Base-by-base conservation (phyloP, 2,329 filamentous ascomycete species). In the Pyrenochaeta sp. region DNA sequence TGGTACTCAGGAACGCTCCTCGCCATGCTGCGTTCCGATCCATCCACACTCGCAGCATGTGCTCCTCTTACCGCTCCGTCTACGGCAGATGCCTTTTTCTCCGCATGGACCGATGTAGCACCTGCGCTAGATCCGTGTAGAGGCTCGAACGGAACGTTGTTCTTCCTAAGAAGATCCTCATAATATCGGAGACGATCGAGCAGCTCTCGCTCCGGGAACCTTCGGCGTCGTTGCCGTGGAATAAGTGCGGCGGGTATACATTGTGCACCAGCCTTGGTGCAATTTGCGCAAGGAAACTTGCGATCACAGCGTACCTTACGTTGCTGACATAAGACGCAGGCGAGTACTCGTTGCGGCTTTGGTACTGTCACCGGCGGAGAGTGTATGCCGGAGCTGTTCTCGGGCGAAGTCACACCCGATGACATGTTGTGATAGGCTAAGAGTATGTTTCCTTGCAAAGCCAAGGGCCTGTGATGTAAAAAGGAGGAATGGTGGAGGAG, bases 291-390 rank as follows among this genome's bases (percentile, higher is more conserved):
- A 2, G 76, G 76, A n/a, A 62, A 75, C 25, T 68, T 71, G n/a
- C 73, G 71, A 50, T 78, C 74, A 54, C 76, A 78, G 51, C 74
- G 77, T 54, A 78, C 73, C 58, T 78, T 78, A 39, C 77, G 71
- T 46, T 73, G 89, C 72, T 93, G 90, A 71, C 91, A 94, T 22
- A 88, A 82, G 13, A 91, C 83, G 69, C 91, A 94, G 37, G 85
- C 80, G 32, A 84, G 79, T 13, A 82, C 71, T n/a, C 79, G 76
- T 53, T 75, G 75, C 25, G 74, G 62, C 60, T 76, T 77, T 22
- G 62, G 43, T 49, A 59, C 13, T 32, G 22, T 30, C 13, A 37
- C 22, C n/a, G 58, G 19, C 45, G 56, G 36, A 54, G 49, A 30
- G 40, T 32, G 47, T 45, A 46, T 25, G 49, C 32, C n/a, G 46